A percentile compares a stretch with the other conserved stretches of the same genome.
Conservation (phyloP, 305 asterid species). For the Ajuga reptans region DNA sequence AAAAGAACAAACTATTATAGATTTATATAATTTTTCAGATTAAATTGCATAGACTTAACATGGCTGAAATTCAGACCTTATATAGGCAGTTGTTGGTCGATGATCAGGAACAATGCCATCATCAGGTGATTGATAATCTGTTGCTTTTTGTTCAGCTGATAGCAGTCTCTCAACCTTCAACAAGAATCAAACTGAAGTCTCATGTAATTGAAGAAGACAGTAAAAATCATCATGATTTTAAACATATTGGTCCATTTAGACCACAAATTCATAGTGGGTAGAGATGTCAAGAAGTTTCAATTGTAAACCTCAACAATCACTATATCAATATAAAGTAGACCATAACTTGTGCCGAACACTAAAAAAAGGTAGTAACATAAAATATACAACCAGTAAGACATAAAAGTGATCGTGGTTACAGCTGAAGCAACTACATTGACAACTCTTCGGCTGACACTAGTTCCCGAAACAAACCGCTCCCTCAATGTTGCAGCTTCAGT, state of each 20-base stretch:
- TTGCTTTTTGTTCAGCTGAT: conserved; percentile 86
- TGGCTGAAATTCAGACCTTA: conserved; percentile 46
- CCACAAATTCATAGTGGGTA: conserved; percentile 1
- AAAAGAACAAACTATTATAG: too few species aligned
- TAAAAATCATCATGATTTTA: neutral
- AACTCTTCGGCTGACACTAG: conserved; percentile 81
- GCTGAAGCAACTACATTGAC: conserved; percentile 96
- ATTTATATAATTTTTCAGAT: too few species aligned
- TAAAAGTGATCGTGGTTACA: conserved; percentile 40
- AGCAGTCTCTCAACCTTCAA: conserved; percentile 80
- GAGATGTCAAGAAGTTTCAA: too few species aligned
- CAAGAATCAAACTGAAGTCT: conserved; percentile 18
- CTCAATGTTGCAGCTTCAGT: conserved; percentile 78
- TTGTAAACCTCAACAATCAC: too few species aligned
- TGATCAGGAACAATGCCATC: conserved; percentile 90
- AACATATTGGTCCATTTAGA: neutral
- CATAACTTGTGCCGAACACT: too few species aligned
- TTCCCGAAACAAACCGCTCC: conserved; percentile 85
- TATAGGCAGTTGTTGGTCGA: conserved; percentile 87
- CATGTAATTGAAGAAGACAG: neutral
- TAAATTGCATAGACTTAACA: conserved; percentile 11
- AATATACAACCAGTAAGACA: too few species aligned
- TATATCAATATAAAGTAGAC: too few species aligned
- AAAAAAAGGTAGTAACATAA: too few species aligned
- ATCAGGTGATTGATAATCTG: conserved; percentile 86